Evolutionary conservation across 345 rosid species (phyloP), one percentile per base, ranked within the genome.

Genomic region (Citrus australasica): DNA sequence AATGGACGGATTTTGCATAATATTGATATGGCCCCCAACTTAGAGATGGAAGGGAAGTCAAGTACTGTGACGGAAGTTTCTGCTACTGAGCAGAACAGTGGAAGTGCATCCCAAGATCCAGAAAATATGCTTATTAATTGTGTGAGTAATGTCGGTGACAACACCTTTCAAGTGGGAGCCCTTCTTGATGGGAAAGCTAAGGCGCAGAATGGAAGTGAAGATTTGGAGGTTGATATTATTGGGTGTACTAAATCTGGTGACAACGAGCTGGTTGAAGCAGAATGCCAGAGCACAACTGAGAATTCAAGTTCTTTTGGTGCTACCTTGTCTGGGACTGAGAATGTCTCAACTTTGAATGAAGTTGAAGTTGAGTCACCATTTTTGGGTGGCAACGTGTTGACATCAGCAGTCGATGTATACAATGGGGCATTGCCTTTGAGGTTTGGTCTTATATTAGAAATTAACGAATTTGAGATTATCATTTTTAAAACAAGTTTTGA

Each of bases 301-400:
- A 86, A 74, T 82, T 90, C 93, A 2, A 93, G 97, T 82, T 96
- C 99, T 40, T 96, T 94, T 76, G 85, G 92, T 79, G 88, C 87
- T 61, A 84, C 97, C 1, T 71, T 46, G 42, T 88, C 93, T 58
- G 89, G 83, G 33, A 11, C 71, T 64, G 94, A 86, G 66, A 77
- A 76, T 83, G 85, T 78, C 63, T 30, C 82, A 9, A 66, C 35
- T 37, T 48, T 71, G 73, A 85, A 83, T 86, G 99, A 91, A 83
- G 83, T 81, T 83, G 98, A 91, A 86, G 95, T 90, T 80, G 93
- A 92, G 42, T 95, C 99, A 7, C 55, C 74, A 59, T 65, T 81
- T 37, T 58, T 46, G 76, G 76, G 63, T 79, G 84, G 64, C 37
- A 46, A 80, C 70, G 72, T 83, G 48, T 71, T 78, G 9, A 82